Evolutionary conservation across 345 rosid species (phyloP).

Genomic region (Carallia brachiata): DNA sequence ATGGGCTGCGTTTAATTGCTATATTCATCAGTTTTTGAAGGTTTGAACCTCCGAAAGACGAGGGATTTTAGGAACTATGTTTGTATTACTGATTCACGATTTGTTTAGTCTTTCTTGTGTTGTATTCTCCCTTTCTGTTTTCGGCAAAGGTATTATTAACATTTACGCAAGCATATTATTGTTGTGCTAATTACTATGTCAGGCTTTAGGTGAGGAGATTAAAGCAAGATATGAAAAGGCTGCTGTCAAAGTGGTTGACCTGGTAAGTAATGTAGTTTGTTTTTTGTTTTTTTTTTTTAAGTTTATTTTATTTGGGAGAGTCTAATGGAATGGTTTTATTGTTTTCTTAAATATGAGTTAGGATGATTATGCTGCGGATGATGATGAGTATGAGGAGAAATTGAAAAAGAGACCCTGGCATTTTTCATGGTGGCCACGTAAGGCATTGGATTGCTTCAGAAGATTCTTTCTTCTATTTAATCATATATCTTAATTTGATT

Average conservation of each 20-base stretch:
- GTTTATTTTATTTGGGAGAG: background rate
- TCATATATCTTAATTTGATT: background rate
- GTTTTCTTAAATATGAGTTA: conserved; percentile 16
- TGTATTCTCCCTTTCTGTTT: background rate
- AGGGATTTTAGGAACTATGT: no score
- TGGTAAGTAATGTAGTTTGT: conserved; percentile 17
- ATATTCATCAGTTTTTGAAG: no score
- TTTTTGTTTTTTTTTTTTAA: background rate
- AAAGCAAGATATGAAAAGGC: conserved; percentile 35
- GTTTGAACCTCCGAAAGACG: no score
- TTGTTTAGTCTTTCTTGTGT: background rate
- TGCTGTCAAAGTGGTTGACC: conserved; percentile 30
- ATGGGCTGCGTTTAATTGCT: no score
- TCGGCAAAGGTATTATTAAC: background rate
- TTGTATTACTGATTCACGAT: no score
- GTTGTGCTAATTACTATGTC: background rate
- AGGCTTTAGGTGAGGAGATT: conserved; percentile 35
- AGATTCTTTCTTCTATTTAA: background rate
- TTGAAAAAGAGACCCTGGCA: conserved; percentile 73
- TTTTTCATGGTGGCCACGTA: conserved; percentile 94
- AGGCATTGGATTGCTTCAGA: conserved; percentile 20
- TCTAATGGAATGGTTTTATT: background rate
- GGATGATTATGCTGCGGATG: conserved; percentile 96
- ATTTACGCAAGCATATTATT: background rate
- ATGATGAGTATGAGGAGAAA: conserved; percentile 86